phyloP scores from a whole-genome alignment of 225 moss, liverwort and hornwort species.

The Straminergon stramineum region DNA sequence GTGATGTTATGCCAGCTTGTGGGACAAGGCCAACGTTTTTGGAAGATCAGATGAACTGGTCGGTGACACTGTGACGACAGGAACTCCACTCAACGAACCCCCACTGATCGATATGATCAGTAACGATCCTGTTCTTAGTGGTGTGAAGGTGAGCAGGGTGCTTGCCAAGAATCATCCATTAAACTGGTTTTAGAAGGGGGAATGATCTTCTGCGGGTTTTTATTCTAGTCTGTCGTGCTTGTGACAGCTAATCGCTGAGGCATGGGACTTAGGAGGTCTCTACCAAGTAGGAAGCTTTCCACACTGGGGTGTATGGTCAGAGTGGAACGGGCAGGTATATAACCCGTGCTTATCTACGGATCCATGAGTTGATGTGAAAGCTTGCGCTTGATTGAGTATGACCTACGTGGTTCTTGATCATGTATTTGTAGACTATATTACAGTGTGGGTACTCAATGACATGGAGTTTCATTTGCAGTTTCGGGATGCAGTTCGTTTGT shows the following conservation, averaged over 20 bases:
- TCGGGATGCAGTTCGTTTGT: constrained; percentile 69
- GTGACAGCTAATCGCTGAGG: constrained; percentile 76
- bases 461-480: constrained; percentile 37
- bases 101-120: constrained; percentile 91
- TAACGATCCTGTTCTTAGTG: constrained; percentile 74
- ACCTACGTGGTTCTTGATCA: background rate
- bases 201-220: background rate
- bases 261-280: constrained; percentile 85
- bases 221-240: background rate
- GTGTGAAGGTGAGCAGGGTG: constrained; percentile 58
- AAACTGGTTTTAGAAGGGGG: background rate
- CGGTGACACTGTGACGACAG: constrained; percentile 73
- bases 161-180: background rate
- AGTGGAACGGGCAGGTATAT: constrained; percentile 88
- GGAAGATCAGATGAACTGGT: constrained; percentile 50
- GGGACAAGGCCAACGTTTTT: constrained; percentile 85
- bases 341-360: background rate
- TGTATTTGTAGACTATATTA: background rate
- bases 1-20: constrained; percentile 43
- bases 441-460: background rate
- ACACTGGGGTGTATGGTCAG: constrained; percentile 94
- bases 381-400: background rate
- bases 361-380: constrained; percentile 4
- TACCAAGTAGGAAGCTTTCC: constrained; percentile 92
- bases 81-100: constrained; percentile 77